A percentile compares a stretch with the other conserved stretches of the same genome.
These are phyloP conservation scores for Microcyclospora pomicola DNA, from an alignment of 2,329 filamentous ascomycete species.

Conservation along the genomic window DNA sequence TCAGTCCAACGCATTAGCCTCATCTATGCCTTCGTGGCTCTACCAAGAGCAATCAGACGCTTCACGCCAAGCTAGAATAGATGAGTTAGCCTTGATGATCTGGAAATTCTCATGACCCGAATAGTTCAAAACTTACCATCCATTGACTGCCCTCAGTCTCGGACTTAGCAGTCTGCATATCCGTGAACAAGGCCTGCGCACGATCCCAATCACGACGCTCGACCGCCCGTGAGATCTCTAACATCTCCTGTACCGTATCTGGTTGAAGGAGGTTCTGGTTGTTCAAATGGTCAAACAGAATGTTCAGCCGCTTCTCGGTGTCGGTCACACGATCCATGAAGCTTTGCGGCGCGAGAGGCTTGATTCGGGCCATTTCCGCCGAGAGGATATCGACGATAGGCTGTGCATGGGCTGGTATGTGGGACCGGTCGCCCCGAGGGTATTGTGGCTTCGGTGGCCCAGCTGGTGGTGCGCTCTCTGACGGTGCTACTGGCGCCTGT, in stretches of 20 bases:
- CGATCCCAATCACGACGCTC: constrained; percentile 31
- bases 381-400: constrained; percentile 69
- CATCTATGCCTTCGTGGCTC: constrained; percentile 15
- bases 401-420: constrained; percentile 66
- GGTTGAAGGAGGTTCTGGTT: constrained; percentile 81
- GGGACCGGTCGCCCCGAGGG: constrained; percentile 64
- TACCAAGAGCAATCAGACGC: constrained; percentile 26
- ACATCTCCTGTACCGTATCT: constrained; percentile 57
- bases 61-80: constrained; percentile 24
- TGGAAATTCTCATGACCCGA: not conserved
- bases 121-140: constrained; percentile 30
- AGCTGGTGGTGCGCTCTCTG: constrained; percentile 2
- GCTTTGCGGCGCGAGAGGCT: constrained; percentile 67
- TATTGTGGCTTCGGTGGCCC: constrained; percentile 21
- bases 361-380: constrained; percentile 78
- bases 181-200: constrained; percentile 30
- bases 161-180: constrained; percentile 34
- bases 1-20: too few species aligned
- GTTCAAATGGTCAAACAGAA: constrained; percentile 95
- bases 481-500: constrained; percentile 2
- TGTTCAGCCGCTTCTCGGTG: constrained; percentile 79
- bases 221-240: constrained; percentile 36
- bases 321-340: constrained; percentile 86
- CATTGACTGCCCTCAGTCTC: constrained; percentile 35
- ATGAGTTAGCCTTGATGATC: not conserved